Base-by-base conservation (phyloP, 306 rosid genomes). In the Dicorynia guianensis region DNA sequence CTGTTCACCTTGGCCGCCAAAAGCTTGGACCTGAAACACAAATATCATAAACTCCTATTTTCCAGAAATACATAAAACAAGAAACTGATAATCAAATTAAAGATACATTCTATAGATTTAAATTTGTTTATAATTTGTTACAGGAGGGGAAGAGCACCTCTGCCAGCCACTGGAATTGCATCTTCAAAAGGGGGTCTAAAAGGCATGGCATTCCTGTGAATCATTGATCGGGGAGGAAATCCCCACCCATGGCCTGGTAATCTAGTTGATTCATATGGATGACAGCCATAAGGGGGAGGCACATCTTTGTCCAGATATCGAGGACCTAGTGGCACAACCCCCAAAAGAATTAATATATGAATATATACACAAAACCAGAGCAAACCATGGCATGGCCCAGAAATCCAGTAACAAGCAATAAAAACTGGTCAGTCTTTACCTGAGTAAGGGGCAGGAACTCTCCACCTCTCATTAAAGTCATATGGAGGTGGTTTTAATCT, bases 1-100 rank as follows among this genome's bases (percentile, higher is more conserved):
- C 69, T 54, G 64, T 74, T 95, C 93, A 87, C 77, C 93, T 80
- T 11, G 96, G 98, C 78, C 81, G 89, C 99, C 99, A 96, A 85
- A 58, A 89, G 87, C 88, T 58, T 61, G 92, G 89, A 81, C 98
- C 99, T 93, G 95, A 82, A 89, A 80, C 80, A 76, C 74, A 65
- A 72, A 76, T 75, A 66, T 71, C 35, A 39, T 19, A 6, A 78
- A 38, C 52, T 62, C 42, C 42, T 33, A 56, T 42, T 62, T 69
- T 40, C 36, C 25, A 63, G 38, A 33, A 50, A 71, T 47, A 61
- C 76, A 59, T 14, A 77, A 5, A 42, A 74, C 3, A 42, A 66
- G 18, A 68, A 60, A 54, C 25, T 58, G 40, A 66, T 61, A 4
- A 54, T 60, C 58, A 53, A 15, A 33, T 30, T 18, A 64, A 63